A percentile compares a stretch with the other conserved stretches of the same genome.
These are phyloP conservation scores for Pseudogymnoascus sp. DNA, from an alignment of 2,329 filamentous ascomycete species.

Conservation along the genomic window DNA sequence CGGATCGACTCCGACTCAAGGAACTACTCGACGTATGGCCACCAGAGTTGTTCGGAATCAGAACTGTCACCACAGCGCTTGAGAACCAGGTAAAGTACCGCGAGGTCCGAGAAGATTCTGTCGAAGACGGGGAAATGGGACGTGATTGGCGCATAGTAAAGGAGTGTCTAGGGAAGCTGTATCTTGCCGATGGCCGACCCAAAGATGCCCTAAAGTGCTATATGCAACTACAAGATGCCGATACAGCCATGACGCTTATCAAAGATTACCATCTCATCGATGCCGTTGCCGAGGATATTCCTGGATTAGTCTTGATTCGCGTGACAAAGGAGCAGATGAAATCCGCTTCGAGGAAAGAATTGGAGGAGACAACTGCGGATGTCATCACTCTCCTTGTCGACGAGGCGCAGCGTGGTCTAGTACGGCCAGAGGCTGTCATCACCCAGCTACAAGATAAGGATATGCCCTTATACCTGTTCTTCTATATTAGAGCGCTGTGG, in stretches of 20 bases:
- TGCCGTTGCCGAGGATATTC: conserved; percentile 80
- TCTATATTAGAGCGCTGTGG: conserved; percentile 87
- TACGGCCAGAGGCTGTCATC: conserved; percentile 70
- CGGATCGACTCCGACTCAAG: conserved; percentile 65
- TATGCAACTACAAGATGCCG: conserved; percentile 84
- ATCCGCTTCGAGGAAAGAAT: conserved; percentile 57
- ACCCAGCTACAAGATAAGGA: conserved; percentile 62
- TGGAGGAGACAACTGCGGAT: conserved; percentile 74
- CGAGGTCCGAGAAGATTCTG: conserved; percentile 65
- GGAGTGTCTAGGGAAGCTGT: conserved; percentile 75
- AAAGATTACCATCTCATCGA: conserved; percentile 84
- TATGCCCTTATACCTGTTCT: conserved; percentile 71
- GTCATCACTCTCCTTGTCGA: conserved; percentile 80
- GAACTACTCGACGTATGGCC: conserved; percentile 79
- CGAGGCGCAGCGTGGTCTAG: conserved; percentile 81
- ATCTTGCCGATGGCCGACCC: conserved; percentile 71
- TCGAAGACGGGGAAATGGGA: conserved; percentile 63
- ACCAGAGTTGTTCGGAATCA: conserved; percentile 72
- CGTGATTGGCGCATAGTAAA: conserved; percentile 86
- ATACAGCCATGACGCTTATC: conserved; percentile 79
- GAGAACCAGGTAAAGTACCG: conserved; percentile 73
- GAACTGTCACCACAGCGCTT: conserved; percentile 66
- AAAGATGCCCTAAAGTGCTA: conserved; percentile 82
- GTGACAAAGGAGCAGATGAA: conserved; percentile 63
- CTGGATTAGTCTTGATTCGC: conserved; percentile 78